These are phyloP conservation scores for Boletus edulis DNA, from an alignment of 768 basidiomycete genomes.

Conservation along the genomic window DNA sequence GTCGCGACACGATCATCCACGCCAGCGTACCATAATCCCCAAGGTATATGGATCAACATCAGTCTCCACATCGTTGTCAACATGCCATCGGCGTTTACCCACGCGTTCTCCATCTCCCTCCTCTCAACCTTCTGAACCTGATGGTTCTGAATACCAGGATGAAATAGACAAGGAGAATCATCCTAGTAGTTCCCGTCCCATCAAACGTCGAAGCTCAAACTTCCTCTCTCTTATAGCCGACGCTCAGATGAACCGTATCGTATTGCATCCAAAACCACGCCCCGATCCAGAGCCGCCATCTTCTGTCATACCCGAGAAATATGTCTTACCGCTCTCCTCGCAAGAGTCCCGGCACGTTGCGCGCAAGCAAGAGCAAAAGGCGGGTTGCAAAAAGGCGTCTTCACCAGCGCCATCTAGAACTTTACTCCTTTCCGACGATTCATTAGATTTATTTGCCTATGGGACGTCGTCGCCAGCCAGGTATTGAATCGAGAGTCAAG, in stretches of 20 bases:
- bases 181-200: conserved; percentile 8
- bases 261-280: conserved; percentile 29
- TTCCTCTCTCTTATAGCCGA: conserved; percentile 42
- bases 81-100: not conserved
- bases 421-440: conserved; percentile 44
- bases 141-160: conserved; percentile 22
- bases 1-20: not conserved
- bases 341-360: conserved; percentile 3
- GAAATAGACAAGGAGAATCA: conserved; percentile 23
- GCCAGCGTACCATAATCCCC: not conserved
- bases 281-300: not conserved
- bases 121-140: conserved; percentile 10
- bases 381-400: not conserved
- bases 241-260: conserved; percentile 36
- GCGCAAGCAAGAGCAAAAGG: conserved; percentile 9
- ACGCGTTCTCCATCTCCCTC: conserved; percentile 11
- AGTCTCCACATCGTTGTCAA: not conserved
- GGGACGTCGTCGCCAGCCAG: conserved; percentile 29
- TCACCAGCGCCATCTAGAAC: not conserved
- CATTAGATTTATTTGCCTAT: conserved; percentile 47
- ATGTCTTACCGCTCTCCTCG: conserved; percentile 2
- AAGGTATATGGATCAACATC: not conserved
- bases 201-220: conserved; percentile 25
- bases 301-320: conserved; percentile 18
- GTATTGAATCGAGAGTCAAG: conserved; percentile 9